Base-by-base conservation (phyloP, 2,329 filamentous ascomycete genomes). In the Ramularia collo-cygni region DNA sequence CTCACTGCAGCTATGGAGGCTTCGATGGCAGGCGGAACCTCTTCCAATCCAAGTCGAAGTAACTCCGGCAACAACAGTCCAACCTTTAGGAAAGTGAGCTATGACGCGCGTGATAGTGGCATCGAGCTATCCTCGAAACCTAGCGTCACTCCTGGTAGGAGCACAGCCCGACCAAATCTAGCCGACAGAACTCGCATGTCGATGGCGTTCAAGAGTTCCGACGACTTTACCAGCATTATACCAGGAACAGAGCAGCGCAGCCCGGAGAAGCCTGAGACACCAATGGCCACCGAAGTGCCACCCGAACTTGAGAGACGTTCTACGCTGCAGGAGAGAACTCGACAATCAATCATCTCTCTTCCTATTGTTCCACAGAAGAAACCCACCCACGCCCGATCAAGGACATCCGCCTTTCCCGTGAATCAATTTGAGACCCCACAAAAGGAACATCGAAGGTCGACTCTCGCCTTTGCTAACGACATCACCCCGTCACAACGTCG, bases 261-360 rank as follows among this genome's bases (percentile, higher is more conserved):
- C n/a, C 35, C 40, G 7, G 28, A 33, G 18, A 13, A 32, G 16
- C 14, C 19, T 3, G 24, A 35, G 5, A 13, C 26, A 8, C 8
- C 34, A 33, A 19, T 28, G 28, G n/a, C 39, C 6, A 19, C 26
- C 13, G 18, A 17, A 16, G 12, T 31, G 7, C 38, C 19, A 15
- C 14, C 34, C n/a, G 28, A n/a, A 1, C 15, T 33, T 3, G 28
- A 34, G 8, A 31, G 28, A 7, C 31, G 37, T 14, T 28, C 54
- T n/a, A 68, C 81, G 0, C 72, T 92, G 0, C 75, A 82, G 3
- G 87, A 93, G 56, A 81, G 88, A 34, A 93, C 89, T 1, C 78
- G 84, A 13, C 72, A 87, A 38, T 88, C 85, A 13, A 90, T 95
- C 79, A 27, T 50, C 31, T 43, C 50, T 7, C 48, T 32, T 14